Base-by-base conservation (phyloP, 1,284 basidiomycete species). In the Sphagnurus paluster region DNA sequence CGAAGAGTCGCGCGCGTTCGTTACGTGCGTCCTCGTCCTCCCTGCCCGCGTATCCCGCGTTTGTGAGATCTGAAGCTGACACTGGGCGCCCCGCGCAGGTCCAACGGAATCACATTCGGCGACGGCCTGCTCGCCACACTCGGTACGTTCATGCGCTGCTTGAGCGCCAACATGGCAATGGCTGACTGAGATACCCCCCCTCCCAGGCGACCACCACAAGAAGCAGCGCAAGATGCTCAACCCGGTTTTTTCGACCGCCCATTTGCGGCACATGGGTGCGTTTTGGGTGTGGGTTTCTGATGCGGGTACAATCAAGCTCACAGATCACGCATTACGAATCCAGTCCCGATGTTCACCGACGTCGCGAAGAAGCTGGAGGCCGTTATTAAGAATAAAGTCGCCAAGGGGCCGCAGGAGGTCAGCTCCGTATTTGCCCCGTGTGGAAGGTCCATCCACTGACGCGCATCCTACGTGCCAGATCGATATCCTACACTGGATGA, bases 201-300 rank as follows among this genome's bases (percentile, higher is more conserved):
- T n/a, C n/a, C n/a, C 11, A 64, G 64, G 63, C 11, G 57, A 66
- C 8, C 51, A 54, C 4, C 64, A 66, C 43, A 56, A 59, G 3
- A 62, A 56, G 21, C 61, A 64, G 39, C 50, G 61, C 34, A 64
- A 62, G 42, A 56, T 66, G 54, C 38, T 68, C 10, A 66, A 64
- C 35, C 64, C 65, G 1, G 62, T 65, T 1, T 68, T 68, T 42
- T 66, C 64, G 0, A 58, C 58, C 24, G 56, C 54, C 5, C 61
- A 67, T 46, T 60, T 68, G 60, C 58, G 62, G 5, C 49, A 58
- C 32, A 64, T 67, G 60, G 47, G 64, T 66, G 21, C 24, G 54
- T 46, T 4, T 19, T 9, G 13, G 13, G 17, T 21, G 4, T n/a
- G 26, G 3, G 16, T 5, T 20, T 14, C 16, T 3, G 2, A 8